Conservation (phyloP, 192 early-diverging fungal species). For the Coemansia sp. region DNA sequence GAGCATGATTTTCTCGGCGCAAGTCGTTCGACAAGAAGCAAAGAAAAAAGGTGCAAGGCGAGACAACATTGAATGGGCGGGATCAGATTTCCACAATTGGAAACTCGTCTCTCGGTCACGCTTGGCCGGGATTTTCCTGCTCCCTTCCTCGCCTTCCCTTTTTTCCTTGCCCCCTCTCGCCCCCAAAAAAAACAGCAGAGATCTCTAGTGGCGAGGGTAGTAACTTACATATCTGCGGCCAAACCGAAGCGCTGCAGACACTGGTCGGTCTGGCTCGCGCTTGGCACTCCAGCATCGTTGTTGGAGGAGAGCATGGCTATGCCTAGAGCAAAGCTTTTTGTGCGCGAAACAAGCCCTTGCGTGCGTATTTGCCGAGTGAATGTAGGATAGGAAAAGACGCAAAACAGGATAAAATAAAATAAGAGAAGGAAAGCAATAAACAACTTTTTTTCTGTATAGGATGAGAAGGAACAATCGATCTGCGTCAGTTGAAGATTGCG, state of each 20-base stretch:
- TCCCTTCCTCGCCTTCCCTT: neutral
- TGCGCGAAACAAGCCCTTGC: too few relatives aligned
- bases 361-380: neutral
- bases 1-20: neutral
- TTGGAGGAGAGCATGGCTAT: constrained; percentile 28
- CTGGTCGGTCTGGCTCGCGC: neutral
- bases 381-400: neutral
- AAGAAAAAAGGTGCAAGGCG: neutral
- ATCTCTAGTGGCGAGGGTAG: neutral
- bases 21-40: neutral
- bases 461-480: too few relatives aligned
- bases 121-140: neutral
- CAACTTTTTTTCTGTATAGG: too few relatives aligned
- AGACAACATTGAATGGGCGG: neutral
- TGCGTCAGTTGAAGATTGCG: too few relatives aligned
- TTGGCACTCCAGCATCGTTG: constrained; percentile 5
- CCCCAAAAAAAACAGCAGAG: neutral
- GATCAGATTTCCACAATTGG: neutral
- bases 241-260: neutral
- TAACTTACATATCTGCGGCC: constrained; percentile 22
- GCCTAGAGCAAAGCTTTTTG: neutral
- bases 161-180: too few relatives aligned
- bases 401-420: neutral
- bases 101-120: neutral
- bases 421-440: too few relatives aligned